Evolutionary conservation across 495 filamentous ascomycete species (phyloP).

Genomic region (Trypethelium eluteriae): DNA sequence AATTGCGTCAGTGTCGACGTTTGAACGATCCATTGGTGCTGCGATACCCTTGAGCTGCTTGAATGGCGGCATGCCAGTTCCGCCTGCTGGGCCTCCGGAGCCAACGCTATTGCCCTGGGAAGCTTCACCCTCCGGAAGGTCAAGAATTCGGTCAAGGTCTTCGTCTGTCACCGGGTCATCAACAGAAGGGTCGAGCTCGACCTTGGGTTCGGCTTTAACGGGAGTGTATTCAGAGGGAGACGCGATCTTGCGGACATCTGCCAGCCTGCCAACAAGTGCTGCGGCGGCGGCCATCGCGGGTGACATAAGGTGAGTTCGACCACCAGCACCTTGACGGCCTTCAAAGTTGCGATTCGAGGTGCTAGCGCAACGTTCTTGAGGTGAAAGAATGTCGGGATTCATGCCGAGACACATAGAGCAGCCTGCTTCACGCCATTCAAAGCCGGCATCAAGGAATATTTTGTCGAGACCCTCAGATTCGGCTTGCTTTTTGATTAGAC

Average conservation of each 20-base stretch:
- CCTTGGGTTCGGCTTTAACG: slow-evolving; percentile 48
- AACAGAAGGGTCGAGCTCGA: slow-evolving; percentile 52
- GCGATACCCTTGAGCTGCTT: slow-evolving; percentile 74
- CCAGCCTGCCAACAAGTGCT: slow-evolving; percentile 79
- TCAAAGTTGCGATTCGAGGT: slow-evolving; percentile 98
- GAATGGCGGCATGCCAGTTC: slow-evolving; percentile 73
- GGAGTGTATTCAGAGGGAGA: slow-evolving; percentile 42
- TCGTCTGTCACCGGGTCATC: slow-evolving; percentile 72
- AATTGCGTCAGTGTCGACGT: slow-evolving; percentile 96
- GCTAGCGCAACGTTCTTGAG: slow-evolving; percentile 85
- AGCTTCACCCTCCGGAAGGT: slow-evolving; percentile 57
- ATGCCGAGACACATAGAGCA: slow-evolving; percentile 99
- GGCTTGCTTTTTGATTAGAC: slow-evolving; percentile 86
- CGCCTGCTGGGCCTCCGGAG: slow-evolving; percentile 43
- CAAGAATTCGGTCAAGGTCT: slow-evolving; percentile 65
- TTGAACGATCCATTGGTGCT: slow-evolving; percentile 77
- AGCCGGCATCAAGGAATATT: slow-evolving; percentile 85
- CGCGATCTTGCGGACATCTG: slow-evolving; percentile 78
- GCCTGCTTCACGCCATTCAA: slow-evolving; percentile 96
- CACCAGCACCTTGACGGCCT: slow-evolving; percentile 87
- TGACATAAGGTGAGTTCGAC: slow-evolving; percentile 92
- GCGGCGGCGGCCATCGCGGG: slow-evolving; percentile 93
- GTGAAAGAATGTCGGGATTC: slow-evolving; percentile 97
- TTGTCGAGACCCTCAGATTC: slow-evolving; percentile 88
- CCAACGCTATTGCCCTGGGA: slow-evolving; percentile 52